phyloP scores from a whole-genome alignment of 768 basidiomycete species.

The Agrocybe pediades region DNA sequence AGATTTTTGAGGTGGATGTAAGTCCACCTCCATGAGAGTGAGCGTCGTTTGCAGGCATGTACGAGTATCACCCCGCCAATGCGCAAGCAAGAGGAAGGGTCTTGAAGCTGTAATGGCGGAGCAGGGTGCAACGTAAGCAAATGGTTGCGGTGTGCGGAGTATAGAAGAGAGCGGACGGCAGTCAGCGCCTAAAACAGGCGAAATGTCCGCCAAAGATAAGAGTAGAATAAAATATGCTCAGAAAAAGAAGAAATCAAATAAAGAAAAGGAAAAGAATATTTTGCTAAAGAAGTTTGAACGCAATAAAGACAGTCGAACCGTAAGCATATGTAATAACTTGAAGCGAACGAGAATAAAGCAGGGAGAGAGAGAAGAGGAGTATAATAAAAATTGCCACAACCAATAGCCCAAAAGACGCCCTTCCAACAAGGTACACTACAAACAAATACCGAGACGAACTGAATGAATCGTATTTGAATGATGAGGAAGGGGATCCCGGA shows the following conservation, averaged over 20 bases:
- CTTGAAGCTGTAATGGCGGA: conserved; percentile 1
- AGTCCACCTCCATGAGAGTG: conserved; percentile 16
- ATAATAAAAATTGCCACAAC: conserved; percentile 58
- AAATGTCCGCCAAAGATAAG: conserved; percentile 17
- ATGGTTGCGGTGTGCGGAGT: neutral
- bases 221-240: conserved; percentile 8
- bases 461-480: conserved; percentile 12
- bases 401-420: conserved; percentile 59
- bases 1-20: conserved; percentile 14
- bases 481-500: conserved; percentile 35
- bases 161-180: conserved; percentile 25
- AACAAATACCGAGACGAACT: conserved; percentile 20
- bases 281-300: conserved; percentile 24
- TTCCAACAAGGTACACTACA: conserved; percentile 17
- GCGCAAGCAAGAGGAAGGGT: conserved; percentile 6
- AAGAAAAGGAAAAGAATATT: conserved; percentile 23
- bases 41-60: conserved; percentile 12
- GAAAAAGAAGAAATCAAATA: conserved; percentile 12
- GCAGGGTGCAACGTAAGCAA: conserved; percentile 1
- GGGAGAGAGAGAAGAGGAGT: conserved; percentile 27
- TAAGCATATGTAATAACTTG: conserved; percentile 33
- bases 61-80: conserved; percentile 24
- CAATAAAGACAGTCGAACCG: conserved; percentile 37
- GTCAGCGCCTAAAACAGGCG: conserved; percentile 6
- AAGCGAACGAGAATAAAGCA: conserved; percentile 21